Conservation (phyloP, 2,329 filamentous ascomycete species). For the Lasiodiplodia theobromae region DNA sequence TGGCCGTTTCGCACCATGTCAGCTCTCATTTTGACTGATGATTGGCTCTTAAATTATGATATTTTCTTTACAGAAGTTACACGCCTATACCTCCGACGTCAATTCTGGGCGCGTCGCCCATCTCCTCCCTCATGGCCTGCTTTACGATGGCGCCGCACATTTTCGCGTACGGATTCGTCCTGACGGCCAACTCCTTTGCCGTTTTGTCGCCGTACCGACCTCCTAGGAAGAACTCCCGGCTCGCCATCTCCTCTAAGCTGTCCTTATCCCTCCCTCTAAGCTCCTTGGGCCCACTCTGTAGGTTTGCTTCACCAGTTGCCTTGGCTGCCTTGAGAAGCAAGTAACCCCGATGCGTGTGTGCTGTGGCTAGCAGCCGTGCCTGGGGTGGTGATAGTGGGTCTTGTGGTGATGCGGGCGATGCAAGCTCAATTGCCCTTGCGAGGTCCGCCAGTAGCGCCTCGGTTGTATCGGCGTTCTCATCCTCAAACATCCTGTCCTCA, state of each 20-base stretch:
- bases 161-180: constrained; percentile 69
- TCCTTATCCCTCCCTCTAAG: constrained; percentile 44
- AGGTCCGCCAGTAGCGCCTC: constrained; percentile 62
- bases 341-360: constrained; percentile 72
- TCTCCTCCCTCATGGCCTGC: constrained; percentile 65
- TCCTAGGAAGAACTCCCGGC: constrained; percentile 62
- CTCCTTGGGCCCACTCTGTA: constrained; percentile 38
- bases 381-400: constrained; percentile 66
- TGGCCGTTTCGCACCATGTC: constrained; percentile 72
- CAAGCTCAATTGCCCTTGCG: constrained; percentile 42
- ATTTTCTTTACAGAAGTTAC: not conserved
- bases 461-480: constrained; percentile 40
- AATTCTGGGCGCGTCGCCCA: constrained; percentile 35
- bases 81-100: constrained; percentile 26
- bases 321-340: constrained; percentile 51
- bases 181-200: constrained; percentile 64
- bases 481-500: constrained; percentile 33
- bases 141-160: constrained; percentile 68
- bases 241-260: constrained; percentile 63
- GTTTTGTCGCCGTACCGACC: constrained; percentile 64
- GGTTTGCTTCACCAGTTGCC: constrained; percentile 2
- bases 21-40: constrained; percentile 60
- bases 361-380: constrained; percentile 71
- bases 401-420: constrained; percentile 28
- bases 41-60: not conserved